Evolutionary conservation across 2,329 filamentous ascomycete genomes (phyloP).

Genomic region (Fusarium tuaranense): DNA sequence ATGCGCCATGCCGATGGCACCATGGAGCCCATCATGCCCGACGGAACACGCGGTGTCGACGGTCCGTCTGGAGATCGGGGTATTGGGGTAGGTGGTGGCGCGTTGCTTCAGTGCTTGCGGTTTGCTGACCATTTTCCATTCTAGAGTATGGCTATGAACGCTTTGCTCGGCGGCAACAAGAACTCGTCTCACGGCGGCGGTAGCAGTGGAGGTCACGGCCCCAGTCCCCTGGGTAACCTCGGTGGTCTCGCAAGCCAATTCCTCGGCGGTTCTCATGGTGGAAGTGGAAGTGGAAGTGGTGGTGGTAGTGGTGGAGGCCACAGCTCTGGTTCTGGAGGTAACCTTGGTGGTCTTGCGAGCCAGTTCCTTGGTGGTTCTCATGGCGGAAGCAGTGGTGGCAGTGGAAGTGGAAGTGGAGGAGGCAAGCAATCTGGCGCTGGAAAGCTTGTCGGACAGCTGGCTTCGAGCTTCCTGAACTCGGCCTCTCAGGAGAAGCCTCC

Average conservation of each 20-base stretch:
- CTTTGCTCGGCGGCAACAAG: constrained; percentile 65
- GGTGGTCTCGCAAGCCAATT: constrained; percentile 62
- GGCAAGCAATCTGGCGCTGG: constrained; percentile 57
- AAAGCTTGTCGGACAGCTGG: constrained; percentile 68
- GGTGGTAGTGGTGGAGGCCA: constrained; percentile 46
- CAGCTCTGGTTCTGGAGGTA: constrained; percentile 51
- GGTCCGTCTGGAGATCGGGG: constrained; percentile 70
- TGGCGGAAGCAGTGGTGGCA: constrained; percentile 34
- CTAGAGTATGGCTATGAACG: constrained; percentile 71
- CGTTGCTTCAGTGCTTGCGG: constrained; percentile 6
- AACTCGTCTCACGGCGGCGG: constrained; percentile 45
- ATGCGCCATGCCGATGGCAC: constrained; percentile 70
- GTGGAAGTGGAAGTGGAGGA: constrained; percentile 49
- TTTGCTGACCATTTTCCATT: constrained; percentile 20
- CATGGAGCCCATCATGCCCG: constrained; percentile 69
- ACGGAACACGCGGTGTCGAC: constrained; percentile 62
- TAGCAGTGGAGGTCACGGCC: constrained; percentile 47
- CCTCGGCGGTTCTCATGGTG: constrained; percentile 50
- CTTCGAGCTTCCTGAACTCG: constrained; percentile 66
- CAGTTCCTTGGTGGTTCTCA: constrained; percentile 57
- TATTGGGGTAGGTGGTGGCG: constrained; percentile 67
- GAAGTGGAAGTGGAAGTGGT: constrained; percentile 33
- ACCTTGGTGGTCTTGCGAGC: constrained; percentile 59
- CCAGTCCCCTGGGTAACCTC: constrained; percentile 52
- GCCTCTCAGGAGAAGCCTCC: constrained; percentile 59